Conservation (phyloP, 176 grass and related monocot genomes). For the Aegilops bicornis region DNA sequence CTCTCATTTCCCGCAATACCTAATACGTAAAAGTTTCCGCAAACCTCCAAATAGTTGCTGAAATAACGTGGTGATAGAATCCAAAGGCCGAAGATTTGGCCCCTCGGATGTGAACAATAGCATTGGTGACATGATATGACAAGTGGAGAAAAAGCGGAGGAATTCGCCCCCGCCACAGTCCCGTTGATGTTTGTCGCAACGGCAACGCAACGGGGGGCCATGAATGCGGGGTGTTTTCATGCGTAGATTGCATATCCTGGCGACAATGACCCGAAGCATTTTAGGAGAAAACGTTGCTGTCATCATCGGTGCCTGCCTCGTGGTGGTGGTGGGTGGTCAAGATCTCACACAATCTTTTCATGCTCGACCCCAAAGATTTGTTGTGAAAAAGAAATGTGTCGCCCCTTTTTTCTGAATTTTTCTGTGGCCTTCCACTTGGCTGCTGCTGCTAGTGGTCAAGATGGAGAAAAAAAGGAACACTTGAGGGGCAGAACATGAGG, state of each 20-base stretch:
- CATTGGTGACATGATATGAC: constrained; percentile 34
- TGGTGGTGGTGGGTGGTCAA: constrained; percentile 46
- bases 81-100: constrained; percentile 34
- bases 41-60: not conserved
- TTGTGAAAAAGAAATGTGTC: not conserved
- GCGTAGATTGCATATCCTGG: constrained; percentile 70
- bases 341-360: constrained; percentile 56
- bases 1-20: no score
- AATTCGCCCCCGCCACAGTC: constrained; percentile 45
- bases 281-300: constrained; percentile 48
- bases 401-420: no score
- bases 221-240: constrained; percentile 58
- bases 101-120: constrained; percentile 45
- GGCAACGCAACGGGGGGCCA: no score
- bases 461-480: not conserved
- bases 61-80: not conserved
- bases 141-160: constrained; percentile 28
- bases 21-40: not conserved
- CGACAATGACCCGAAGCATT: constrained; percentile 65
- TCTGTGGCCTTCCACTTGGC: constrained; percentile 28
- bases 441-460: constrained; percentile 27
- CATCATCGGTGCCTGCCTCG: not conserved
- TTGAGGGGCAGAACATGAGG: not conserved
- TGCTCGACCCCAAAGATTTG: constrained; percentile 3
- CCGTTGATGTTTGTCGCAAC: constrained; percentile 37